Percentiles rank a stretch among this genome's conserved stretches.
These are phyloP conservation scores for Vaucheria bursata DNA, from an alignment of 352 stramenopile genomes.

Conservation along the genomic window DNA sequence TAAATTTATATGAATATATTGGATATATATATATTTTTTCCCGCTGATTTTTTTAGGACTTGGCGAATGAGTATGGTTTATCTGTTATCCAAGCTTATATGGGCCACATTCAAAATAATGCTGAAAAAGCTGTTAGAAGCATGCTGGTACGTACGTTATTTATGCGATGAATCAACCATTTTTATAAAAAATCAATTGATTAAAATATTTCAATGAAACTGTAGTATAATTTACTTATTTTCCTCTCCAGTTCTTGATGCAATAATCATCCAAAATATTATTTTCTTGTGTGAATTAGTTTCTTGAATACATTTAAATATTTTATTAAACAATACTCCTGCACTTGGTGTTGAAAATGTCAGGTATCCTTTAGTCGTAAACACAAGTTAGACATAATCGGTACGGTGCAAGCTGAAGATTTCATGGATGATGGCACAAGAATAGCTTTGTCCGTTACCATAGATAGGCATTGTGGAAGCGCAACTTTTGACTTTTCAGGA, in stretches of 20 bases:
- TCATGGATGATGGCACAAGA: slow-evolving; percentile 96
- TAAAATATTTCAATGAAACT: too few species aligned
- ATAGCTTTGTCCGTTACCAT: slow-evolving; percentile 93
- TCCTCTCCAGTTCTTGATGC: too few species aligned
- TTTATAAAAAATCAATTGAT: too few species aligned
- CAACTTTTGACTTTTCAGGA: slow-evolving; percentile 86
- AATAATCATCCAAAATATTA: too few species aligned
- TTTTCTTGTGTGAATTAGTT: too few species aligned
- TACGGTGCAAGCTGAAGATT: slow-evolving; percentile 83
- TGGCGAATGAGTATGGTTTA: slow-evolving; percentile 88
- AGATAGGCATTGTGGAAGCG: slow-evolving; percentile 71
- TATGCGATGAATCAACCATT: too few species aligned
- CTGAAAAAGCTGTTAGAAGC: slow-evolving; percentile 36
- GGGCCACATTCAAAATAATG: slow-evolving; percentile 85
- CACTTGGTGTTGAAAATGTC: too few species aligned
- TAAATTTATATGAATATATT: too few species aligned
- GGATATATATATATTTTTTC: too few species aligned
- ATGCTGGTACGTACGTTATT: slow-evolving; percentile 43
- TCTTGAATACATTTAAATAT: too few species aligned
- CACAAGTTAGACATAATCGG: slow-evolving; percentile 60
- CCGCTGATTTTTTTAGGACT: slow-evolving; percentile 26
- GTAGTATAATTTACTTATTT: too few species aligned
- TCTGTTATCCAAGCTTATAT: slow-evolving; percentile 94
- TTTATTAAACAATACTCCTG: too few species aligned
- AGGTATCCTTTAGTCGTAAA: slow-evolving; percentile 1